Evolutionary conservation across 106 monocot genomes (phyloP).

Genomic region (Hemerocallis citrina): DNA sequence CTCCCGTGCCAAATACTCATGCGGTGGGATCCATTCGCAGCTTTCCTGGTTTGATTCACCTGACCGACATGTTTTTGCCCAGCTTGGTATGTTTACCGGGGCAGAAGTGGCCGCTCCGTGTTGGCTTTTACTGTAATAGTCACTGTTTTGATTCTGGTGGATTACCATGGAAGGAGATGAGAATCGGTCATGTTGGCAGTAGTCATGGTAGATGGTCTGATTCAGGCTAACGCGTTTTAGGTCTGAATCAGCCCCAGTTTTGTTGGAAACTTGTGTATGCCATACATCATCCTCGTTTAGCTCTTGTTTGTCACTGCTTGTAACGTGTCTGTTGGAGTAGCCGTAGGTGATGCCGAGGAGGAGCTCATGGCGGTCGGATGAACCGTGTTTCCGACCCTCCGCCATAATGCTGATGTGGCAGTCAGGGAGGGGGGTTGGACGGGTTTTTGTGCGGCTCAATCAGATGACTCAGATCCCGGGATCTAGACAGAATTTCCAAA

Average conservation of each 20-base stretch:
- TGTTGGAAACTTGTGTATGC: background rate
- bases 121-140: background rate
- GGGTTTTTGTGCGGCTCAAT: too few species aligned
- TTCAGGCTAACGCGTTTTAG: background rate
- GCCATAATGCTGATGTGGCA: too few species aligned
- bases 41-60: conserved; percentile 15
- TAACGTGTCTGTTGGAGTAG: background rate
- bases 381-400: background rate
- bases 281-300: conserved; percentile 55
- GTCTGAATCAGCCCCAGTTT: background rate
- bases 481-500: too few species aligned
- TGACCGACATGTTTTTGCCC: conserved; percentile 11
- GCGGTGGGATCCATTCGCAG: conserved; percentile 39
- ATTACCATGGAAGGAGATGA: background rate
- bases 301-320: conserved; percentile 23
- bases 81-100: conserved; percentile 46
- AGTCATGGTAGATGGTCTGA: background rate
- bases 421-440: too few species aligned
- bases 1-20: conserved; percentile 48
- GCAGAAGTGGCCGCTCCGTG: conserved; percentile 16
- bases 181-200: background rate
- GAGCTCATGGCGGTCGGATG: too few species aligned
- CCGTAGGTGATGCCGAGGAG: background rate
- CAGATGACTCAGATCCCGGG: too few species aligned
- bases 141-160: background rate